A percentile compares a stretch with the other conserved stretches of the same genome.
These are phyloP conservation scores for Gossypium anomalum DNA, from an alignment of 345 rosid species.

Conservation along the genomic window DNA sequence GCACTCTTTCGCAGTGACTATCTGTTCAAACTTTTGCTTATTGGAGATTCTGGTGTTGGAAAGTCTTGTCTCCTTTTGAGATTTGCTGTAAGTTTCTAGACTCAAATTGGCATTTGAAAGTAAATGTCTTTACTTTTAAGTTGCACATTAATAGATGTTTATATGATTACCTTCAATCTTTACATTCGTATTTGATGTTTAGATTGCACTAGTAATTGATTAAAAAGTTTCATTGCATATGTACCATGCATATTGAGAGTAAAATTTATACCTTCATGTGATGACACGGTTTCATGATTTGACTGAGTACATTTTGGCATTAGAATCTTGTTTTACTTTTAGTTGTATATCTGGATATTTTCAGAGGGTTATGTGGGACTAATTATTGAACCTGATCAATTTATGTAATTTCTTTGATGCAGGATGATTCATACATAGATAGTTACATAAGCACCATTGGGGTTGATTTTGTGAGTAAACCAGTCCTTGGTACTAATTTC, in stretches of 20 bases:
- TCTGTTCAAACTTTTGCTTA: slow-evolving; percentile 58
- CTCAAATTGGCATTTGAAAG: not conserved
- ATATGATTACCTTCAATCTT: not conserved
- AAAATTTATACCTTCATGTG: not conserved
- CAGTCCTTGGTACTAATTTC: not conserved
- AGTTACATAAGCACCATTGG: slow-evolving; percentile 87
- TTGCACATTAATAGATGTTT: not conserved
- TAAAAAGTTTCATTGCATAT: not conserved
- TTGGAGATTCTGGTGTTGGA: slow-evolving; percentile 65
- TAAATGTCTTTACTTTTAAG: not conserved
- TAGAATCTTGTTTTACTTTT: not conserved
- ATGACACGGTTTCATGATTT: not conserved
- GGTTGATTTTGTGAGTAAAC: slow-evolving; percentile 65
- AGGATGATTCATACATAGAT: slow-evolving; percentile 81
- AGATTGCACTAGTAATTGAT: not conserved
- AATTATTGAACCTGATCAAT: slow-evolving; percentile 1
- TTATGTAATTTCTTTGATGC: slow-evolving; percentile 13
- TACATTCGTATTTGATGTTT: not conserved
- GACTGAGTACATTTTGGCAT: not conserved
- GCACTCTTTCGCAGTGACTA: slow-evolving; percentile 41
- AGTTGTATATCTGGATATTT: not conserved
- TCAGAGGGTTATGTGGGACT: not conserved
- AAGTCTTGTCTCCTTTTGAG: slow-evolving; percentile 57
- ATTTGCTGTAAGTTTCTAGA: slow-evolving; percentile 39
- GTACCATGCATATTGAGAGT: not conserved